Base-by-base conservation (phyloP, 2,329 filamentous ascomycete species). In the Huntiella moniliformis region DNA sequence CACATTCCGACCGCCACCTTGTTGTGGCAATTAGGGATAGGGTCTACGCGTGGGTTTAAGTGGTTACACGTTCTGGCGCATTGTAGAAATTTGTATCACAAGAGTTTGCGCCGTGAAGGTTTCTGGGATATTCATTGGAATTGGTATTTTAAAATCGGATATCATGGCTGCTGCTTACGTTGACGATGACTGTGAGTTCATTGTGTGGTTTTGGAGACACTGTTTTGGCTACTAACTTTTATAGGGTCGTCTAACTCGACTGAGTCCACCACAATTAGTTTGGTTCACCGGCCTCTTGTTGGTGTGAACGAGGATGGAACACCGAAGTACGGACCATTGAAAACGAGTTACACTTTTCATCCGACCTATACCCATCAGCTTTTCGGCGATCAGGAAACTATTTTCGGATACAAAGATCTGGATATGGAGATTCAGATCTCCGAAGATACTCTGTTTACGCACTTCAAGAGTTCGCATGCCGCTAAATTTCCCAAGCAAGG, bases 341-440 rank as follows among this genome's bases (percentile, higher is more conserved):
- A 47, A 72, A 70, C 31, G 18, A 63, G 79, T 53, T 70, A 73
- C 18, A 71, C 73, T 22, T 96, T 98, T 61, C 71, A 83, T 50
- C 92, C 91, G 0, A 73, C 74, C 56, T 92, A 87, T 60, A 95
- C 88, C 13, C 94, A 96, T 61, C 68, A 84, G 1, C 81, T 98
- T 52, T 95, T 96, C 54, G 85, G 85, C 56, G 81, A 96, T n/a
- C 79, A 91, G 6, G 86, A 98, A 61, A 73, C 71, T 28, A 88
- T 96, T 52, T 87, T 93, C 55, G 88, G 88, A 34, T 94, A 95
- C 67, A 79, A 85, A 58, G 76, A 77, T 45, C 70, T 94, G 46
- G 75, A 76, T 52, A 79, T 96, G 57, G 73, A 75, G 51, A 64
- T 96, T 46, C 75, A 75, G 51, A 79, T 68, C 54, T 66, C 75